Percentiles rank a stretch among this genome's conserved stretches.
phyloP scores from a whole-genome alignment of 805 yeast genomes.

The Saccharomycopsis fibuligera region DNA sequence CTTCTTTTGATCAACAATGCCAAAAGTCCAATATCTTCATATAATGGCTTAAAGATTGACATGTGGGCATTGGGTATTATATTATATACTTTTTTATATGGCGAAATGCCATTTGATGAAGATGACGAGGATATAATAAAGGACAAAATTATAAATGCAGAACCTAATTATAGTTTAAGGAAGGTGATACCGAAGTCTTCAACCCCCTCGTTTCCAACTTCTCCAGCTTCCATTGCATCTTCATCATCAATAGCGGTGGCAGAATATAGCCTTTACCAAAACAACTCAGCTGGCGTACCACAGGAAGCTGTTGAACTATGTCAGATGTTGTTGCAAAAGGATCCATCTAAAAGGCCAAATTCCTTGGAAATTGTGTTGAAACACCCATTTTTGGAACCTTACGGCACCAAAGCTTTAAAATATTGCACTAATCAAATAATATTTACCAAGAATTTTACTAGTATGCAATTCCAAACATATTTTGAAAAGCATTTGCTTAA shows the following conservation, averaged over 20 bases:
- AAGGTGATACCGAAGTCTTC: neutral
- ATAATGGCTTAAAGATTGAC: constrained; percentile 72
- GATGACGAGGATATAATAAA: constrained; percentile 60
- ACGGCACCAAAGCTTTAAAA: constrained; percentile 37
- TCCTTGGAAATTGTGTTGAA: constrained; percentile 43
- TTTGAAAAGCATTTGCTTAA: constrained; percentile 20
- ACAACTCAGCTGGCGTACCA: constrained; percentile 34
- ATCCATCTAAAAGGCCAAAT: constrained; percentile 55
- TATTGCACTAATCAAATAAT: constrained; percentile 28
- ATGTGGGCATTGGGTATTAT: constrained; percentile 92
- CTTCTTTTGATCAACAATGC: constrained; percentile 61
- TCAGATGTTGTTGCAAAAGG: constrained; percentile 52
- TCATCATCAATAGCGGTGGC: too few relatives aligned
- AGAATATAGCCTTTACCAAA: neutral
- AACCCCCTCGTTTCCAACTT: neutral
- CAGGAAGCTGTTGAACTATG: constrained; percentile 47
- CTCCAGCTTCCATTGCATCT: neutral
- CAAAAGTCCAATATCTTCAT: constrained; percentile 6
- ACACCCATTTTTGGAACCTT: constrained; percentile 44
- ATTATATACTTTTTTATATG: constrained; percentile 74
- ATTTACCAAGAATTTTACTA: constrained; percentile 8
- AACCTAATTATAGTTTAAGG: constrained; percentile 45
- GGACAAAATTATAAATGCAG: constrained; percentile 52
- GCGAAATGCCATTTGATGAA: constrained; percentile 89
- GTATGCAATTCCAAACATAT: constrained; percentile 13